These are phyloP conservation scores for Chondrostereum purpureum DNA, from an alignment of 1,284 basidiomycete species.

Conservation along the genomic window DNA sequence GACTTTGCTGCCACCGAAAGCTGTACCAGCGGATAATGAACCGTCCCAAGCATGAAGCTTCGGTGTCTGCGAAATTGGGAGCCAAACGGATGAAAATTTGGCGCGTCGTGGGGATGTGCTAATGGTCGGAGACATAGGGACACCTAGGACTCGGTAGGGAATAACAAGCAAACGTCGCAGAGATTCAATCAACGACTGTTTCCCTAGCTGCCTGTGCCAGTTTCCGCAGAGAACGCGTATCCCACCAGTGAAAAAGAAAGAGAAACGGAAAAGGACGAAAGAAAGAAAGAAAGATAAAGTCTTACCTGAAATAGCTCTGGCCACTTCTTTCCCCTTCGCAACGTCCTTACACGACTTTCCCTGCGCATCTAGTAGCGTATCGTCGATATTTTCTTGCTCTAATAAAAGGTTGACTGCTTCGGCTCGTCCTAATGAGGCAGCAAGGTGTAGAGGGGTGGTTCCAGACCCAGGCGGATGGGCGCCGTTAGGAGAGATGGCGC, in stretches of 20 bases:
- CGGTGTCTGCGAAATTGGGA: no score
- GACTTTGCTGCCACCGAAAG: no score
- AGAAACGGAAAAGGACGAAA: neutral
- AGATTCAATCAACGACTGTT: no score
- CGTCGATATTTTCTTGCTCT: constrained; percentile 76
- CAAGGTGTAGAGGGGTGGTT: constrained; percentile 84
- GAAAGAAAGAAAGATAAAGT: constrained; percentile 6
- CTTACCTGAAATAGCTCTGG: constrained; percentile 74
- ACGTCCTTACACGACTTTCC: constrained; percentile 74
- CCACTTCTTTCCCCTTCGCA: constrained; percentile 63
- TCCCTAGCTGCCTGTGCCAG: no score
- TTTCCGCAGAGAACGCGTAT: neutral
- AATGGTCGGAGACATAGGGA: neutral
- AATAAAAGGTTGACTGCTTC: constrained; percentile 76
- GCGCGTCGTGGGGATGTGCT: no score
- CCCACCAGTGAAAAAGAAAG: neutral
- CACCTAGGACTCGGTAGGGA: no score
- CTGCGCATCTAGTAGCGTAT: constrained; percentile 67
- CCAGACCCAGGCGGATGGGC: constrained; percentile 64
- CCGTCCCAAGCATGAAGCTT: no score
- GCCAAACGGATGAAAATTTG: no score
- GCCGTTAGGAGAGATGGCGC: constrained; percentile 73
- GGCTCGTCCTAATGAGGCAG: constrained; percentile 71
- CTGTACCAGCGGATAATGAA: no score
- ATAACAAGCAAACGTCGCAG: no score